A percentile compares a stretch with the other conserved stretches of the same genome.
Conservation (phyloP, 2,329 filamentous ascomycete species). For the Teratosphaeria gauchensis region DNA sequence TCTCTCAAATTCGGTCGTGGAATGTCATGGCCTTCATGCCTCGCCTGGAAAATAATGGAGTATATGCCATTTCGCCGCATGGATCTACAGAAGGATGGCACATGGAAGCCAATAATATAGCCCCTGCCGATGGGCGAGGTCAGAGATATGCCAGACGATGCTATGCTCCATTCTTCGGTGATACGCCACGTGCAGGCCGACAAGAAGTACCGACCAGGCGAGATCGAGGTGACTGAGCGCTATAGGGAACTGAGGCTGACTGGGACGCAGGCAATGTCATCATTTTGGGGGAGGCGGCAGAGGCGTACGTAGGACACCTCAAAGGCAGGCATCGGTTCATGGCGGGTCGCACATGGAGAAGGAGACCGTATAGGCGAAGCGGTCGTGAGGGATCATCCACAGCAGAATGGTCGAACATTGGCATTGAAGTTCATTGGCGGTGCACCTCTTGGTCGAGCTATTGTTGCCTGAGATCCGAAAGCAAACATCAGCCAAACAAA, state of each 20-base stretch:
- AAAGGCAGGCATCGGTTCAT: slow-evolving; percentile 59
- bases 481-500: too few species aligned
- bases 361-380: slow-evolving; percentile 1
- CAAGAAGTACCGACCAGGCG: slow-evolving; percentile 53
- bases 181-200: slow-evolving; percentile 61
- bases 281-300: slow-evolving; percentile 67
- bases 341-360: slow-evolving; percentile 32
- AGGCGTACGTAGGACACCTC: slow-evolving; percentile 51
- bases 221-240: not conserved
- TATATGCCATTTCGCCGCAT: slow-evolving; percentile 72
- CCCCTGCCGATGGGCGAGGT: slow-evolving; percentile 69
- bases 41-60: slow-evolving; percentile 53
- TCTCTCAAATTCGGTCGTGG: slow-evolving; percentile 25
- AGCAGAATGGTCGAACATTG: not conserved
- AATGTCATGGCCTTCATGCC: slow-evolving; percentile 15
- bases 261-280: slow-evolving; percentile 56
- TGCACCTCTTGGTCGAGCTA: not conserved
- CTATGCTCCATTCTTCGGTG: slow-evolving; percentile 63
- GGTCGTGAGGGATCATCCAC: not conserved
- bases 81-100: slow-evolving; percentile 62
- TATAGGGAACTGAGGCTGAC: not conserved
- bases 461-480: too few species aligned
- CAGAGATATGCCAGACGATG: slow-evolving; percentile 62
- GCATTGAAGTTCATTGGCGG: not conserved
- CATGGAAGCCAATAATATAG: slow-evolving; percentile 73